phyloP scores from a whole-genome alignment of 495 filamentous ascomycete species.

The Poronia punctata region DNA sequence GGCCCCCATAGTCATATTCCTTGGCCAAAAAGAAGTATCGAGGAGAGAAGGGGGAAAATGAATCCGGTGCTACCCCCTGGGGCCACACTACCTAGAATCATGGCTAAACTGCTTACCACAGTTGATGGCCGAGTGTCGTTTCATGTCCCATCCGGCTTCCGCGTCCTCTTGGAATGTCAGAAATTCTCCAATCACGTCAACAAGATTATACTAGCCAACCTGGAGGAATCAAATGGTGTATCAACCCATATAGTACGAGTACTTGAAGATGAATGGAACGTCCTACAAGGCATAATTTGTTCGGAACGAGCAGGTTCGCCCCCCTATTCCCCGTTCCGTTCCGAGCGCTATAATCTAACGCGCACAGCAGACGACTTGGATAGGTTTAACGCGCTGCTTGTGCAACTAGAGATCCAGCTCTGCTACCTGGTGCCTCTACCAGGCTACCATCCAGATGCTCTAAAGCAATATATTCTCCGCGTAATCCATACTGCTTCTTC shows the following conservation, averaged over 20 bases:
- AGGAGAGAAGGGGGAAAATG: no score
- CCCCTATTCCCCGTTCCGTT: no score
- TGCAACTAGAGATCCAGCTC: constrained; percentile 37
- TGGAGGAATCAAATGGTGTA: constrained; percentile 35
- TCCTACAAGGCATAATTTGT: constrained; percentile 31
- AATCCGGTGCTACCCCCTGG: no score
- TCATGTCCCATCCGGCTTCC: constrained; percentile 32
- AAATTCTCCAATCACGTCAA: constrained; percentile 34
- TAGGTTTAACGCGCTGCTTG: constrained; percentile 32
- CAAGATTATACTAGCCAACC: constrained; percentile 32
- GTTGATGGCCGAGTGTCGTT: constrained; percentile 30
- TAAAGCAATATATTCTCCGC: constrained; percentile 35
- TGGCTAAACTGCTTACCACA: not conserved
- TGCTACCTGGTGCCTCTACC: constrained; percentile 40
- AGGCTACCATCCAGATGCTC: constrained; percentile 24
- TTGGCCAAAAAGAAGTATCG: no score
- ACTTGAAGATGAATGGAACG: constrained; percentile 38
- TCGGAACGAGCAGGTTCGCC: constrained; percentile 34
- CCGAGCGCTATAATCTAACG: no score
- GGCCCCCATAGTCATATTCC: no score
- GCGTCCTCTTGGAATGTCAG: constrained; percentile 34
- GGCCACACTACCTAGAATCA: no score
- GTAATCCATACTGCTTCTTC: constrained; percentile 33
- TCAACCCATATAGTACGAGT: constrained; percentile 32
- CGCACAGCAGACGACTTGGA: constrained; percentile 29